These are phyloP conservation scores for Triangularia verruculosa DNA, from an alignment of 2,329 filamentous ascomycete species.

Conservation along the genomic window DNA sequence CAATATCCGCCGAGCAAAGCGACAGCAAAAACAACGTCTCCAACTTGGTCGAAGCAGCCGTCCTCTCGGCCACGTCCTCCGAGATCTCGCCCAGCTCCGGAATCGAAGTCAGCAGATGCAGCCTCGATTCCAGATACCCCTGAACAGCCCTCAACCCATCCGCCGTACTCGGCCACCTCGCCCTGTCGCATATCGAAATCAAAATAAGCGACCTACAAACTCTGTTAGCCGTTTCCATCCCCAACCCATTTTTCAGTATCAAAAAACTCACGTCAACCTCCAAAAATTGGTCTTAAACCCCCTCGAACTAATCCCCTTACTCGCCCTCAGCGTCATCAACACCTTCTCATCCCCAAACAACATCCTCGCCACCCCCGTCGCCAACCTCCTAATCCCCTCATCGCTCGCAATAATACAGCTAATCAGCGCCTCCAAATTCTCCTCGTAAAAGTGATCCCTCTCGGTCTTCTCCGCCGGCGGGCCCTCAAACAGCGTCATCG, in stretches of 20 bases:
- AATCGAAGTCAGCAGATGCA: slow-evolving; percentile 50
- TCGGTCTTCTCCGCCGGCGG: slow-evolving; percentile 36
- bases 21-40: slow-evolving; percentile 63
- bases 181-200: slow-evolving; percentile 48
- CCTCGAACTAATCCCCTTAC: slow-evolving; percentile 37
- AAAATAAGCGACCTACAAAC: slow-evolving; percentile 39
- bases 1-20: slow-evolving; percentile 63
- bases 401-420: slow-evolving; percentile 54
- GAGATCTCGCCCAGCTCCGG: slow-evolving; percentile 52
- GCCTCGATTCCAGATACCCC: slow-evolving; percentile 54
- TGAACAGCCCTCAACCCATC: slow-evolving; percentile 47
- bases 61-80: slow-evolving; percentile 54
- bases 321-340: slow-evolving; percentile 36
- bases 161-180: slow-evolving; percentile 43
- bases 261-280: slow-evolving; percentile 45
- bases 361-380: slow-evolving; percentile 46
- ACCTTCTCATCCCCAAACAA: slow-evolving; percentile 43
- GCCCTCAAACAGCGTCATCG: slow-evolving; percentile 46
- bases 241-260: slow-evolving; percentile 28
- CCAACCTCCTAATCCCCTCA: slow-evolving; percentile 46
- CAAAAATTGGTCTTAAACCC: slow-evolving; percentile 48
- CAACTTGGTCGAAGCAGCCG: slow-evolving; percentile 50
- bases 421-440: slow-evolving; percentile 51
- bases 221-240: slow-evolving; percentile 2
- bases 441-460: slow-evolving; percentile 40